phyloP scores from a whole-genome alignment of 768 basidiomycete genomes.

The Mrakia gelida region DNA sequence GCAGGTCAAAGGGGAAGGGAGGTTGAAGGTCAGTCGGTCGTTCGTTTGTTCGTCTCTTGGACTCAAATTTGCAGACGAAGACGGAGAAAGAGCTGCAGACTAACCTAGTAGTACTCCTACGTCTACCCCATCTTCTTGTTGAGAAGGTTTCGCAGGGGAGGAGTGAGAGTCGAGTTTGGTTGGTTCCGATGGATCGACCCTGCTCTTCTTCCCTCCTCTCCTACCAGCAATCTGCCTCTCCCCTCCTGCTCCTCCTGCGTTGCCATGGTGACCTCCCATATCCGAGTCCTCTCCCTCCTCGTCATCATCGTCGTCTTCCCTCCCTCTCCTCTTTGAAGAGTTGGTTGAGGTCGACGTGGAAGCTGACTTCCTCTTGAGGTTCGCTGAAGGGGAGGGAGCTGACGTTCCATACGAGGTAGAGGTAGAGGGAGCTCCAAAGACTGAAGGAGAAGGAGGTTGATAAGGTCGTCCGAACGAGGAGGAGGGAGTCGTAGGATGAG shows the following conservation, averaged over 20 bases:
- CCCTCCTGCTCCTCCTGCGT: background rate
- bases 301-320: background rate
- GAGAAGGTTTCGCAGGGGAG: background rate
- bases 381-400: background rate
- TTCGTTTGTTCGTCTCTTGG: too few relatives aligned
- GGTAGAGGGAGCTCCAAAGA: background rate
- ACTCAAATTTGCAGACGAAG: background rate
- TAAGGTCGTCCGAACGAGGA: background rate
- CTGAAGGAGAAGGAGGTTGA: background rate
- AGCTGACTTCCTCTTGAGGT: background rate
- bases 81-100: background rate
- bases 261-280: background rate
- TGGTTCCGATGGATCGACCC: background rate
- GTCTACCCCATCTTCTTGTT: slow-evolving; percentile 12
- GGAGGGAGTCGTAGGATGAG: background rate
- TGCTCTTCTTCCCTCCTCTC: slow-evolving; percentile 10
- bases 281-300: slow-evolving; percentile 14
- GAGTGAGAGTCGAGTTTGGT: background rate
- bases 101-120: slow-evolving; percentile 30
- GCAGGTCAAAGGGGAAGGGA: background rate
- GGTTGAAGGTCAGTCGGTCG: background rate
- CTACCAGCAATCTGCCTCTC: background rate
- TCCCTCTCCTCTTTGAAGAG: background rate
- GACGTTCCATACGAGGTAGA: background rate
- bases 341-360: background rate